These are phyloP conservation scores for Hypoxylon cercidicola DNA, from an alignment of 495 filamentous ascomycete genomes.

Conservation along the genomic window DNA sequence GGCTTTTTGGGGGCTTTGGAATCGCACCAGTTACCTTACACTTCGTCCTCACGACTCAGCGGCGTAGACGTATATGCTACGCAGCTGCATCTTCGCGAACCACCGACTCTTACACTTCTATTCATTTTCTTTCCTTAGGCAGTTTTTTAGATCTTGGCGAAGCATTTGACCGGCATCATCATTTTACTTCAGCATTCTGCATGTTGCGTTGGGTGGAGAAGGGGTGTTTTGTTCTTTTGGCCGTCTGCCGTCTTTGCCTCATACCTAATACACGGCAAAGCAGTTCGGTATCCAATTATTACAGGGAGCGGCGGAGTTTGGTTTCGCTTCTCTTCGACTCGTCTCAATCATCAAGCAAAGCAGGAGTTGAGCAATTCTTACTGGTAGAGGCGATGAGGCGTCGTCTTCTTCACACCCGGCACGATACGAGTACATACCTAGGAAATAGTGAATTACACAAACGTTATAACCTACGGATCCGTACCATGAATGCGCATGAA, in stretches of 20 bases:
- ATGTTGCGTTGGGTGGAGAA: constrained; percentile 33
- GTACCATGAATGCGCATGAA: too few species aligned
- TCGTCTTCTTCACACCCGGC: too few species aligned
- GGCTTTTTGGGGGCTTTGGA: too few species aligned
- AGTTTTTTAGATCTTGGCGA: constrained; percentile 28
- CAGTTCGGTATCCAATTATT: not conserved
- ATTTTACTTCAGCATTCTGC: constrained; percentile 39
- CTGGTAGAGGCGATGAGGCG: too few species aligned
- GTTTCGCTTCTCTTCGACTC: constrained; percentile 23
- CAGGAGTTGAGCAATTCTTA: too few species aligned
- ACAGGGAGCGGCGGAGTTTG: constrained; percentile 14
- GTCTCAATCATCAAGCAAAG: constrained; percentile 15
- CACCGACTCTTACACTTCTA: constrained; percentile 18
- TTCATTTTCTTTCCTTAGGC: constrained; percentile 37
- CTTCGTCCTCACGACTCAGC: constrained; percentile 4
- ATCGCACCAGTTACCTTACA: constrained; percentile 1
- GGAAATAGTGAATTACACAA: too few species aligned
- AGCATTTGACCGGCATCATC: constrained; percentile 39
- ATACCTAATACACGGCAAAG: constrained; percentile 26
- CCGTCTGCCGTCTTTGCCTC: constrained; percentile 11
- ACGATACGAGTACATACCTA: too few species aligned
- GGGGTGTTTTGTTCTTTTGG: constrained; percentile 25
- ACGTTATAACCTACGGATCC: too few species aligned
- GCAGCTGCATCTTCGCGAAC: constrained; percentile 2
- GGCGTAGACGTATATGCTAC: constrained; percentile 15